These are phyloP conservation scores for Hypoxylon fragiforme DNA, from an alignment of 495 filamentous ascomycete genomes.

Conservation along the genomic window DNA sequence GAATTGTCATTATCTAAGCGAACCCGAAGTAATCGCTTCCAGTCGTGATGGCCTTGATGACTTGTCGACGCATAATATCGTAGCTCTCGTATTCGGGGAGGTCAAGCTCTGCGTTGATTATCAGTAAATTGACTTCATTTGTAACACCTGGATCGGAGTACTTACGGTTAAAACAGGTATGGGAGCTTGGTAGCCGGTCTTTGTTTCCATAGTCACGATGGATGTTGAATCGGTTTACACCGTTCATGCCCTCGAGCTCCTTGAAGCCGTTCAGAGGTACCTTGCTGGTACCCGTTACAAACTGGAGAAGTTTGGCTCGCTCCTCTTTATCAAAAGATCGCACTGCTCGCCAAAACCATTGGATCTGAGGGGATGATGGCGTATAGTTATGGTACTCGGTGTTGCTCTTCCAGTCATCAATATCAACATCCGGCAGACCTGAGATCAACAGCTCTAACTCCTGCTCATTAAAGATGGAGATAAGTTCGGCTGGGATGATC, in stretches of 20 bases:
- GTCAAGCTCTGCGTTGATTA: constrained; percentile 77
- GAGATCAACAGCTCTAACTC: constrained; percentile 97
- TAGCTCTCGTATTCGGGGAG: constrained; percentile 98
- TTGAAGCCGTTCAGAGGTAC: constrained; percentile 99
- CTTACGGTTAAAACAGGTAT: constrained; percentile 99
- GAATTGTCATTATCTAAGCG: constrained; percentile 58
- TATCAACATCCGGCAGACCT: constrained; percentile 93
- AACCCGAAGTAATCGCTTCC: constrained; percentile 99
- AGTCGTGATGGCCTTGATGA: constrained; percentile 92
- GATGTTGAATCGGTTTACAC: constrained; percentile 97
- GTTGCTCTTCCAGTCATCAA: constrained; percentile 99
- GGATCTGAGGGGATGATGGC: constrained; percentile 91
- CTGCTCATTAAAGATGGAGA: constrained; percentile 98
- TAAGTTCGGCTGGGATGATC: constrained; percentile 90
- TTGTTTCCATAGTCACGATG: constrained; percentile 98
- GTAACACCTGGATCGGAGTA: constrained; percentile 33
- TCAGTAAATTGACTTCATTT: constrained; percentile 39
- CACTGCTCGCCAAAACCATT: constrained; percentile 99
- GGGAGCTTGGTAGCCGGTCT: constrained; percentile 91
- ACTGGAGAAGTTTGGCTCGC: constrained; percentile 94
- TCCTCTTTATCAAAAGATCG: constrained; percentile 99
- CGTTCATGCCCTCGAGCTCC: constrained; percentile 99
- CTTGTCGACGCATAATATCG: constrained; percentile 79
- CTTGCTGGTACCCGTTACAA: constrained; percentile 98
- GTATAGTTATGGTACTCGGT: constrained; percentile 99